These are phyloP conservation scores for Mortierella sp. DNA, from an alignment of 371 early-diverging fungal species.

Conservation along the genomic window DNA sequence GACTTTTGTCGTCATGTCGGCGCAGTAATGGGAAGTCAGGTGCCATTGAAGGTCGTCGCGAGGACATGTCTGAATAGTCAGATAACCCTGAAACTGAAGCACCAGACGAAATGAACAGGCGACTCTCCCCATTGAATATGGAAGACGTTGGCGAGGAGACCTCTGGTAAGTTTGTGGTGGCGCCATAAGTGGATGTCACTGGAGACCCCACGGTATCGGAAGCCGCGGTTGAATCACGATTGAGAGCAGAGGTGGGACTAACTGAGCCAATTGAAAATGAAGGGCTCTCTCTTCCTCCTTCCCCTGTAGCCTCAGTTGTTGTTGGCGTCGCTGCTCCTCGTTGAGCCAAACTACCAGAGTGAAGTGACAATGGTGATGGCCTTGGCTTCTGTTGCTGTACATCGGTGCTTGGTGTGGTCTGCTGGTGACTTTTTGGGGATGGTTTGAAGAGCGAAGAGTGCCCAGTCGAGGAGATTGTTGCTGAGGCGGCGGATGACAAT, in stretches of 20 bases:
- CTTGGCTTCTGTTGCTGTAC: constrained; percentile 15
- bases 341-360: not conserved
- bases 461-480: constrained; percentile 13
- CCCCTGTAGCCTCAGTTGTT: not conserved
- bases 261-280: constrained; percentile 12
- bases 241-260: constrained; percentile 28
- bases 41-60: constrained; percentile 10
- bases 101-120: constrained; percentile 20
- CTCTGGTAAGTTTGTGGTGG: constrained; percentile 12
- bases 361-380: constrained; percentile 35
- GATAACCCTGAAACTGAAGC: constrained; percentile 19
- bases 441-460: constrained; percentile 45
- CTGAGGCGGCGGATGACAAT: constrained; percentile 13
- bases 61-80: constrained; percentile 28
- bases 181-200: constrained; percentile 11
- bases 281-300: constrained; percentile 10
- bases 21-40: no score
- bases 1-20: no score
- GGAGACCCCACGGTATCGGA: constrained; percentile 26
- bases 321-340: not conserved
- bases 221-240: constrained; percentile 15
- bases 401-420: constrained; percentile 5
- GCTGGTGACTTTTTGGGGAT: constrained; percentile 18
- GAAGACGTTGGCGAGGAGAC: constrained; percentile 5
- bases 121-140: constrained; percentile 4